These are phyloP conservation scores for Sporothrix pallida DNA, from an alignment of 2,329 filamentous ascomycete genomes.

Conservation along the genomic window DNA sequence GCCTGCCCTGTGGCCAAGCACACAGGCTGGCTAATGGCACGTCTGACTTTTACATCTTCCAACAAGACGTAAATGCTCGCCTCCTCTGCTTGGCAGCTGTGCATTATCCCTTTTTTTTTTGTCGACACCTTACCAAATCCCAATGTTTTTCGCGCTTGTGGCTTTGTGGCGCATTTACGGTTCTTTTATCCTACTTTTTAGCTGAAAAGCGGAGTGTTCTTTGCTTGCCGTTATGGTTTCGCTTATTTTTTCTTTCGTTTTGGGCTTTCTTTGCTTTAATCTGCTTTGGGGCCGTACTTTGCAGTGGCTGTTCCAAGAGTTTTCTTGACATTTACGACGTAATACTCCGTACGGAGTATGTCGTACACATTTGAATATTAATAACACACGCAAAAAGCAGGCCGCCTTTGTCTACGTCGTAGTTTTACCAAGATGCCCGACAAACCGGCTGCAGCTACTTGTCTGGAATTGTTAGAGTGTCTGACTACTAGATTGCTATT, in stretches of 20 bases:
- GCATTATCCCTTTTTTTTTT: neutral
- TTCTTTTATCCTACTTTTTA: neutral
- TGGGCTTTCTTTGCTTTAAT: neutral
- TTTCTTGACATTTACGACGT: neutral
- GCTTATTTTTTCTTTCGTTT: neutral
- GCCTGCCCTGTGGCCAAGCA: too few species aligned
- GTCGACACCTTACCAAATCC: neutral
- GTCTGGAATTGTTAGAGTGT: neutral
- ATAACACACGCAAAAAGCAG: too few species aligned
- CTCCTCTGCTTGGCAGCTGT: neutral
- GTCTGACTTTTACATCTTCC: neutral
- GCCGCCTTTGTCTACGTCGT: too few species aligned
- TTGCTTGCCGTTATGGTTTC: neutral
- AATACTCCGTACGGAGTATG: too few species aligned
- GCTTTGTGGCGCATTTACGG: conserved; percentile 11
- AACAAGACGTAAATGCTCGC: neutral
- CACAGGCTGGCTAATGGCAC: neutral
- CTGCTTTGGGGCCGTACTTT: neutral
- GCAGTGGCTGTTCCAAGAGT: neutral
- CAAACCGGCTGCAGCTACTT: too few species aligned
- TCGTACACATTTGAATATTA: too few species aligned
- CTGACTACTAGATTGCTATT: neutral
- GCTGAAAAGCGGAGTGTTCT: neutral
- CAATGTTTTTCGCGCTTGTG: neutral
- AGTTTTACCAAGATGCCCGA: too few species aligned